Evolutionary conservation across 768 basidiomycete genomes (phyloP), one percentile per base, ranked within the genome.

Genomic region (Termitomyces sp.): DNA sequence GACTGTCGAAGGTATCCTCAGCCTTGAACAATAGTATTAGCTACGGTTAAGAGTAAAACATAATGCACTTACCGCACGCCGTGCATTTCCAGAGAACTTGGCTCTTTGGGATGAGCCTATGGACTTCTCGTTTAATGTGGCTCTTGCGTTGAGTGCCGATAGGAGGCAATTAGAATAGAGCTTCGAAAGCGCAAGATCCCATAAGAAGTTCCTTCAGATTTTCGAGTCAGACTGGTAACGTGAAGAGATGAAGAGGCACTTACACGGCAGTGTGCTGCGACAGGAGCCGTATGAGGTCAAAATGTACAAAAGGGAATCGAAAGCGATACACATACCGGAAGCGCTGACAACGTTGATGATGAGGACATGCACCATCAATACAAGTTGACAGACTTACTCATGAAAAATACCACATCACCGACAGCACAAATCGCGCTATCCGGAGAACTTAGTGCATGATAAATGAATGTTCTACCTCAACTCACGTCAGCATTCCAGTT

Each of bases 131-230:
- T 73, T 73, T 16, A 77, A 50, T 6, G 66, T 45, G 6, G 71
- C 67, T 5, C 79, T 73, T 29, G 79, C 76, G 52, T 82, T 80
- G 25, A 82, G 70, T 3, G 79, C 78, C 7, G 78, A 80, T 40
- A 82, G 62, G 5, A 80, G 67, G 53, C 77, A 79, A 53, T 80
- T 82, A n/a, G 77, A 58, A 61, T 82, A 82, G 10, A 82, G 69
- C 53, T 79, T 80, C 2, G 77, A 72, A 10, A 82, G 66, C 7
- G 77, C 69, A 19, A 82, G 66, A 60, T 80, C 79, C 75, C 76
- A 82, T 10, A 80, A 57, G 61, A 82, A 82, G 60, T 80, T 81
- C 31, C 78, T 77, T n/a, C n/a, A n/a, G 47, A 1, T 43, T 19
- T 6, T 19, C 29, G 41, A 17, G 23, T 19, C n/a, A 27, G 42